Percentiles rank a stretch among this genome's conserved stretches.
phyloP scores from a whole-genome alignment of 305 asterid species.

The Solanum chacoense region DNA sequence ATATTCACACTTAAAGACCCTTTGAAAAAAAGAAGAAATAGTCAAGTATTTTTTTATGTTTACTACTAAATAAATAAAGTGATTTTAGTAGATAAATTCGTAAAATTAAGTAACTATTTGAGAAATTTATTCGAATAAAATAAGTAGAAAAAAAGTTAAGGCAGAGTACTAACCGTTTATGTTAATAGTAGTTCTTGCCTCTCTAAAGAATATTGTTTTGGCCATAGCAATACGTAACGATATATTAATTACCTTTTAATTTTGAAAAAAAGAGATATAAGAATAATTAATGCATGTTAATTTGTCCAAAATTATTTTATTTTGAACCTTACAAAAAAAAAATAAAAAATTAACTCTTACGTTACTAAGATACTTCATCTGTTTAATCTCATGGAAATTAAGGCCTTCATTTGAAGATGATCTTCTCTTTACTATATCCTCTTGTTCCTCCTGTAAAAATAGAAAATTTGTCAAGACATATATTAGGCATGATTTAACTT shows the following conservation, averaged over 20 bases:
- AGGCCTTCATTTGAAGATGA: conserved; percentile 39
- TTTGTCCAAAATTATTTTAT: background rate
- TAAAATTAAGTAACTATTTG: no score
- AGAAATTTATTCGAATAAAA: no score
- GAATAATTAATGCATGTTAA: background rate
- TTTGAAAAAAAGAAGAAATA: no score
- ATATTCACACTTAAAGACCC: no score
- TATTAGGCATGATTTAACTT: no score
- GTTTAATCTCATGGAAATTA: conserved; percentile 39
- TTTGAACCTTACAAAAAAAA: background rate
- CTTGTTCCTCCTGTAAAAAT: conserved; percentile 62
- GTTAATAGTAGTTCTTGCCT: conserved; percentile 49
- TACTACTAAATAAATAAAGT: no score
- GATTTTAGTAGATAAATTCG: no score
- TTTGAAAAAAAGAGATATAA: background rate
- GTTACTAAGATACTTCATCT: conserved; percentile 60
- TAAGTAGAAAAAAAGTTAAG: background rate
- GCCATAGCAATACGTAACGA: conserved; percentile 56
- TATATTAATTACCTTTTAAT: conserved; percentile 57
- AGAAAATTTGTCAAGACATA: no score
- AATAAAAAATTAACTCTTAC: conserved; percentile 14
- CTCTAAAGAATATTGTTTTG: conserved; percentile 52
- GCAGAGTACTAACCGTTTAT: conserved; percentile 26
- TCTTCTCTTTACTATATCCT: conserved; percentile 42
- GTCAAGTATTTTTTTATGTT: no score